Conservation (phyloP, 164 flowering plant species). For the Tetracentron sinense region DNA sequence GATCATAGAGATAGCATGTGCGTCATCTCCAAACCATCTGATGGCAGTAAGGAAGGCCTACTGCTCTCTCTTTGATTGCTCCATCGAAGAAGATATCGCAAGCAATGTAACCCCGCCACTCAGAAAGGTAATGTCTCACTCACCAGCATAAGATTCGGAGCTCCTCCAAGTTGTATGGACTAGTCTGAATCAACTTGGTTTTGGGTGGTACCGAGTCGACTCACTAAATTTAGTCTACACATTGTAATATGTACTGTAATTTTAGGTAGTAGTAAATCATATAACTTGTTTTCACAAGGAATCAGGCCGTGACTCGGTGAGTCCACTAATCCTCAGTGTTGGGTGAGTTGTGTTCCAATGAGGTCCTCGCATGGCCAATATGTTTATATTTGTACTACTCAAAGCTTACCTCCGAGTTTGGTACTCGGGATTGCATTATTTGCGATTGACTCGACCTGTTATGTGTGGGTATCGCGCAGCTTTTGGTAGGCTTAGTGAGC, state of each 20-base stretch:
- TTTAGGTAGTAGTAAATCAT: too few species aligned
- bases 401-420: too few species aligned
- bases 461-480: slow-evolving; percentile 30
- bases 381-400: too few species aligned
- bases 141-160: neutral
- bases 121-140: slow-evolving; percentile 42
- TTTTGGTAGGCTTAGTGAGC: slow-evolving; percentile 59
- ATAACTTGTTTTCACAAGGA: too few species aligned
- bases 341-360: too few species aligned
- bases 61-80: slow-evolving; percentile 51
- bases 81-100: slow-evolving; percentile 72
- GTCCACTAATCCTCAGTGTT: too few species aligned
- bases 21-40: slow-evolving; percentile 66
- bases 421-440: too few species aligned
- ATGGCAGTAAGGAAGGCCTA: slow-evolving; percentile 65
- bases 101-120: slow-evolving; percentile 31
- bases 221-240: neutral
- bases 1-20: slow-evolving; percentile 71
- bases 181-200: neutral
- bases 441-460: too few species aligned
- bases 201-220: neutral
- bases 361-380: too few species aligned
- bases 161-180: neutral
- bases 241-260: too few species aligned
- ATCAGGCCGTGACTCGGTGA: too few species aligned